phyloP scores from a whole-genome alignment of 2,329 filamentous ascomycete species.

The Daldinia eschscholtzii region DNA sequence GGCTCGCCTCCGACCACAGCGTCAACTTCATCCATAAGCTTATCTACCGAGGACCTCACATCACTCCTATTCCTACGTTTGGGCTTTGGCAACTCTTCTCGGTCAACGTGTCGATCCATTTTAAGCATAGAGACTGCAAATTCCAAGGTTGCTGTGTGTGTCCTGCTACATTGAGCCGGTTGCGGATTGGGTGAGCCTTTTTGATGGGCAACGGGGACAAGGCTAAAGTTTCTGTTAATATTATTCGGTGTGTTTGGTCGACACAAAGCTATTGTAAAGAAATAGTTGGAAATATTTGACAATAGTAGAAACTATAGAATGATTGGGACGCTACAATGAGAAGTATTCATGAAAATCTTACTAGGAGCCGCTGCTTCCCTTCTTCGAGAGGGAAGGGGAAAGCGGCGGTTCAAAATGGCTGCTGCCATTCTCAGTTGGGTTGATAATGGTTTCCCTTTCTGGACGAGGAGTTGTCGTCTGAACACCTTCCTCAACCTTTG shows the following conservation, averaged over 20 bases:
- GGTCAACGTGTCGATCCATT: constrained; percentile 2
- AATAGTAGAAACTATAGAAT: neutral
- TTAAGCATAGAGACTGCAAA: neutral
- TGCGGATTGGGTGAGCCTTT: neutral
- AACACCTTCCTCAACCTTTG: neutral
- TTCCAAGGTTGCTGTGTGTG: neutral
- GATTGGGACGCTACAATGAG: neutral
- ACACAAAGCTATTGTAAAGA: neutral
- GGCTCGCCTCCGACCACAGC: constrained; percentile 15
- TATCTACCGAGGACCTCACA: constrained; percentile 11
- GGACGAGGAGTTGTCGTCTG: neutral
- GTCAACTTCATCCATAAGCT: constrained; percentile 16
- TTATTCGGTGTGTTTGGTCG: neutral
- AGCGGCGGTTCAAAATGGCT: neutral
- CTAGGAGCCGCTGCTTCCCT: neutral
- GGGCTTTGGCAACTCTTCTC: neutral
- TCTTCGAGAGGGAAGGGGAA: neutral
- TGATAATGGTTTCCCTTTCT: neutral
- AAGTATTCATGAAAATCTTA: neutral
- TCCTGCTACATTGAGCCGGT: neutral
- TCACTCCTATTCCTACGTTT: constrained; percentile 1
- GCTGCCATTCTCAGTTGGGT: neutral
- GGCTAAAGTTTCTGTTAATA: neutral
- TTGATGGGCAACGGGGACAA: neutral
- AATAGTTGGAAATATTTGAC: neutral